Evolutionary conservation across 164 flowering plant species (phyloP), one percentile per base, ranked within the genome.

Genomic region (Dillenia turbinata): DNA sequence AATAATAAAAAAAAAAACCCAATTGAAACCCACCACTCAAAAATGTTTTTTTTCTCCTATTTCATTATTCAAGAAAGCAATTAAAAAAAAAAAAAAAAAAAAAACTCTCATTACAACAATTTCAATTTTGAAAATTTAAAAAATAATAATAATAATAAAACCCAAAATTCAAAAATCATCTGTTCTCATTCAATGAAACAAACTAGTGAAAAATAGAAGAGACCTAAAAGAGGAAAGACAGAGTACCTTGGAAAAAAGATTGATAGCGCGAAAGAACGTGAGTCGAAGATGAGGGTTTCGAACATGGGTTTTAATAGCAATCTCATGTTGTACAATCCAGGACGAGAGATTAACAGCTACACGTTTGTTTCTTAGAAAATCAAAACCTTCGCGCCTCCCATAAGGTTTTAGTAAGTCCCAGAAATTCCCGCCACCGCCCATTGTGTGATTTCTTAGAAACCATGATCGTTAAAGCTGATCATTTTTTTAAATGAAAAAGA

Each of bases 301-400:
- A 12, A 73, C 82, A 47, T 59, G n/a, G n/a, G 65, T 60, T 66
- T 72, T 79, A 22, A 89, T 68, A 52, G 95, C 95, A 12, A 93
- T 89, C 59, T 86, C 87, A 52, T 91, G 87, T 66, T 94, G 96
- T 9, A 89, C 96, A 9, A 91, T 86, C 96, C 97, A 91, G 67
- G 64, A 81, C 2, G 97, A 94, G 33, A 91, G 86, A 62, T 94
- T 97, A 33, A 94, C 85, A 1, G 97, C 98, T 0, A 94, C 93
- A 56, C 83, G 74, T 76, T 94, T 91, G 77, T 91, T 77, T 65
- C 97, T 69, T 47, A 89, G 73, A 71, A 73, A 86, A 73, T 84
- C 91, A 47, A 75, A 76, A 12, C 83, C 90, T 66, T 89, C 86
- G 47, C 22, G n/a, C 43, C 83, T 74, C 11, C 79, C 88, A 44